A percentile compares a stretch with the other conserved stretches of the same genome.
Evolutionary conservation across 2,329 filamentous ascomycete genomes (phyloP).

Genomic region (Neocatenulostroma microsporum): DNA sequence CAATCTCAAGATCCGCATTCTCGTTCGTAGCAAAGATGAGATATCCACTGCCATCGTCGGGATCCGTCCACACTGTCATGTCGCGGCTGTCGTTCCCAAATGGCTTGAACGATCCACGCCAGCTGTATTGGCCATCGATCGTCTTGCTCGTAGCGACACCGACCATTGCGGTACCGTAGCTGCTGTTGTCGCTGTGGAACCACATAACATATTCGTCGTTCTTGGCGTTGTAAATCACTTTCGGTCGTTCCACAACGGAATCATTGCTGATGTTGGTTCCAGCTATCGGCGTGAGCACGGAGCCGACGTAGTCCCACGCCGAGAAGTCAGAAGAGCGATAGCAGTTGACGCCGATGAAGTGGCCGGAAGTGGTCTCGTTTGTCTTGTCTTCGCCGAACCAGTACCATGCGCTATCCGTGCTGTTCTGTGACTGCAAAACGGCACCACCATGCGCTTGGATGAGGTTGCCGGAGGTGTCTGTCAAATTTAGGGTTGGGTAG

Average conservation of each 20-base stretch:
- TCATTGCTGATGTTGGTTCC: conserved; percentile 28
- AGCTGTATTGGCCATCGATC: conserved; percentile 55
- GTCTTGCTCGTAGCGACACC: conserved; percentile 54
- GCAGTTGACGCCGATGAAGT: conserved; percentile 59
- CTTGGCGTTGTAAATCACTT: conserved; percentile 59
- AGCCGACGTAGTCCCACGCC: conserved; percentile 55
- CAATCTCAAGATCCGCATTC: conserved; percentile 22
- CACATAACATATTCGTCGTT: conserved; percentile 60
- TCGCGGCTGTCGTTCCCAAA: conserved; percentile 49
- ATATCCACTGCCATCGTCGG: conserved; percentile 52
- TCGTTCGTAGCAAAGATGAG: conserved; percentile 45
- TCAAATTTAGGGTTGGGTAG: conserved; percentile 22
- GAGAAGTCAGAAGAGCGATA: conserved; percentile 57
- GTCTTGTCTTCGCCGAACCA: conserved; percentile 64
- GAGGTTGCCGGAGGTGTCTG: conserved; percentile 40
- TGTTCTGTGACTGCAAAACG: conserved; percentile 46
- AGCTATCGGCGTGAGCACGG: conserved; percentile 47
- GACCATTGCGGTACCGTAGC: conserved; percentile 57
- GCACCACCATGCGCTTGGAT: conserved; percentile 61
- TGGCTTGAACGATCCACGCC: conserved; percentile 41
- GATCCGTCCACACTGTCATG: conserved; percentile 53
- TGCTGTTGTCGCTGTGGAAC: conserved; percentile 57
- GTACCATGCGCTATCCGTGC: no score
- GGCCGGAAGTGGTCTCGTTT: conserved; percentile 39
- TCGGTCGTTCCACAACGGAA: conserved; percentile 59